phyloP scores from a whole-genome alignment of 495 filamentous ascomycete genomes.

The Parathielavia appendiculata region DNA sequence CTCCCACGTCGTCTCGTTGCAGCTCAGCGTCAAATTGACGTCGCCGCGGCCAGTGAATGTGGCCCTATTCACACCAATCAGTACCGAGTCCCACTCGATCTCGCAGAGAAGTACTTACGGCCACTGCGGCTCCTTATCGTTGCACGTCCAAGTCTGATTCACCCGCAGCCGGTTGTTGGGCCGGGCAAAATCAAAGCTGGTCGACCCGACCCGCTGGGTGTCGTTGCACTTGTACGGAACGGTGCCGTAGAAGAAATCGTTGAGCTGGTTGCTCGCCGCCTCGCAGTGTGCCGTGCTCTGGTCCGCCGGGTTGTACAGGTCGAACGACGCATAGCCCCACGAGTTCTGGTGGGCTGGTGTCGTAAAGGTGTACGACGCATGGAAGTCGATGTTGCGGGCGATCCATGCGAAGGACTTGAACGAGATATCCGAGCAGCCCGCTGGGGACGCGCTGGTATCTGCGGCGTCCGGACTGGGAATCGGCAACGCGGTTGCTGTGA shows the following conservation, averaged over 20 bases:
- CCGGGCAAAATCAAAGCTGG: conserved; percentile 36
- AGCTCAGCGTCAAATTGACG: conserved; percentile 31
- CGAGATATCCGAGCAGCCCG: conserved; percentile 30
- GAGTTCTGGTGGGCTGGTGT: conserved; percentile 45
- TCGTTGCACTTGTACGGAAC: conserved; percentile 34
- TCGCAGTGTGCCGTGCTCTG: conserved; percentile 32
- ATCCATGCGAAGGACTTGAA: conserved; percentile 35
- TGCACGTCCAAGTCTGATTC: conserved; percentile 43
- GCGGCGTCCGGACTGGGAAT: not conserved
- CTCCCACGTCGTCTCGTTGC: conserved; percentile 32
- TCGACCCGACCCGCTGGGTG: conserved; percentile 8
- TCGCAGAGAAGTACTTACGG: conserved; percentile 30
- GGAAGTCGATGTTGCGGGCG: conserved; percentile 35
- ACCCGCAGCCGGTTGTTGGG: conserved; percentile 30
- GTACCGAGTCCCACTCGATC: not conserved
- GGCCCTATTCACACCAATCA: conserved; percentile 23
- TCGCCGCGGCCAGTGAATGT: conserved; percentile 36
- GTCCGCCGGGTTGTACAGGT: conserved; percentile 39
- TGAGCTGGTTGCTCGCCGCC: conserved; percentile 37
- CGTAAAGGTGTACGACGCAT: conserved; percentile 38
- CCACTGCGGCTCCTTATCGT: conserved; percentile 32
- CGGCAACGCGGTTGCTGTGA: conserved; percentile 12
- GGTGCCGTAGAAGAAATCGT: conserved; percentile 44
- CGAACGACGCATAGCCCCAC: conserved; percentile 39
- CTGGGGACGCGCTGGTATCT: not conserved